These are phyloP conservation scores for Neobulgaria alba DNA, from an alignment of 2,329 filamentous ascomycete species.

Conservation along the genomic window DNA sequence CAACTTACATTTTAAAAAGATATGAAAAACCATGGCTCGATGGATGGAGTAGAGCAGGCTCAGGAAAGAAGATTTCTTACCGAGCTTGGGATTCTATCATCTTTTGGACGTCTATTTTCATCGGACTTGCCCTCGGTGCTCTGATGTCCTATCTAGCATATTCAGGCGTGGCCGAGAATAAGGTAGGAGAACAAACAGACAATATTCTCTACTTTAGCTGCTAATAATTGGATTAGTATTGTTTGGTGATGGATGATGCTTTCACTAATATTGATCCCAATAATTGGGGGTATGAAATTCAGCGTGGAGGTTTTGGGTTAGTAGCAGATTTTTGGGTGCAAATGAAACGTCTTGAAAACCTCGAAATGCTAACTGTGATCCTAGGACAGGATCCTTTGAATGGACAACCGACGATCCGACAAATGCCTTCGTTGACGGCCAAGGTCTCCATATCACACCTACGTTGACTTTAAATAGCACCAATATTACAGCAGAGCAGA, in stretches of 20 bases:
- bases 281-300: constrained; percentile 38
- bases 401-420: constrained; percentile 41
- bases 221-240: constrained; percentile 41
- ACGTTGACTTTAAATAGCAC: constrained; percentile 38
- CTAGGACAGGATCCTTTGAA: constrained; percentile 40
- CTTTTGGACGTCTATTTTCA: constrained; percentile 3
- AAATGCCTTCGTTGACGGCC: constrained; percentile 39
- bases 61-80: constrained; percentile 6
- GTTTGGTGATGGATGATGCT: constrained; percentile 39
- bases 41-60: neutral
- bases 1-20: constrained; percentile 2
- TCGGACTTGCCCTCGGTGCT: constrained; percentile 6
- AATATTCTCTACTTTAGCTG: too few relatives aligned
- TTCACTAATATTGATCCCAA: constrained; percentile 34
- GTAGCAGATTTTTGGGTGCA: neutral
- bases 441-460: constrained; percentile 43
- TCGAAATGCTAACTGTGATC: neutral
- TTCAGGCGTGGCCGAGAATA: constrained; percentile 4
- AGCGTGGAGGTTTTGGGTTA: constrained; percentile 25
- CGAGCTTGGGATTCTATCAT: constrained; percentile 8
- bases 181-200: constrained; percentile 1
- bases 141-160: constrained; percentile 9
- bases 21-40: constrained; percentile 13
- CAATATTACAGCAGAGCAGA: constrained; percentile 30
- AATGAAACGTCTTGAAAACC: neutral